Conservation (phyloP, 768 basidiomycete species). For the Boletus speciosus region DNA sequence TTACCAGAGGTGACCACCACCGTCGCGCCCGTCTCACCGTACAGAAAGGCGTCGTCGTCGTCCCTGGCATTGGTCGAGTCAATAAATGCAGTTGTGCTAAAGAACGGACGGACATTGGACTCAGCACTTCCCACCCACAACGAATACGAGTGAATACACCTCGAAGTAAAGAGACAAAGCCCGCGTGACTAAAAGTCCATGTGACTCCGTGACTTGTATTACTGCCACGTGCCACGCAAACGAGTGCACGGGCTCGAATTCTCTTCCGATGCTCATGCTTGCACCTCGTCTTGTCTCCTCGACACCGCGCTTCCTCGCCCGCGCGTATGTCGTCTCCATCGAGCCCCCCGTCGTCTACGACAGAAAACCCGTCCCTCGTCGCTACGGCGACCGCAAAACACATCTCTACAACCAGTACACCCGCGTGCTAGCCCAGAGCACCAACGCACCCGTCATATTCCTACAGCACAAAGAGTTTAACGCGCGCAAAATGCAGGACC, state of each 20-base stretch:
- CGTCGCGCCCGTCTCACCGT: constrained; percentile 50
- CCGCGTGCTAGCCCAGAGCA: constrained; percentile 59
- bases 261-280: constrained; percentile 8
- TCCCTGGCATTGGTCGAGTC: constrained; percentile 44
- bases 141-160: constrained; percentile 17
- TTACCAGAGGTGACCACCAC: constrained; percentile 45
- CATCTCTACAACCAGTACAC: constrained; percentile 80
- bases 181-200: constrained; percentile 21
- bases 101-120: constrained; percentile 29
- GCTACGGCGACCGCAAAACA: constrained; percentile 75
- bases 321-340: constrained; percentile 58
- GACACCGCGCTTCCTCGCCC: constrained; percentile 23
- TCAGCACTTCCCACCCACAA: constrained; percentile 17
- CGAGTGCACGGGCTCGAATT: not conserved
- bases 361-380: constrained; percentile 56
- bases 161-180: constrained; percentile 20
- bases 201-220: constrained; percentile 25
- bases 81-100: constrained; percentile 22
- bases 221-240: not conserved
- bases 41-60: constrained; percentile 80
- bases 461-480: constrained; percentile 76
- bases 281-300: constrained; percentile 8
- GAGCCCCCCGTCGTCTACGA: constrained; percentile 48
- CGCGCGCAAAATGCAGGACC: constrained; percentile 58
- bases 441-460: constrained; percentile 65